Evolutionary conservation across 2,329 filamentous ascomycete species (phyloP).

Genomic region (Ceratocystis papillata): DNA sequence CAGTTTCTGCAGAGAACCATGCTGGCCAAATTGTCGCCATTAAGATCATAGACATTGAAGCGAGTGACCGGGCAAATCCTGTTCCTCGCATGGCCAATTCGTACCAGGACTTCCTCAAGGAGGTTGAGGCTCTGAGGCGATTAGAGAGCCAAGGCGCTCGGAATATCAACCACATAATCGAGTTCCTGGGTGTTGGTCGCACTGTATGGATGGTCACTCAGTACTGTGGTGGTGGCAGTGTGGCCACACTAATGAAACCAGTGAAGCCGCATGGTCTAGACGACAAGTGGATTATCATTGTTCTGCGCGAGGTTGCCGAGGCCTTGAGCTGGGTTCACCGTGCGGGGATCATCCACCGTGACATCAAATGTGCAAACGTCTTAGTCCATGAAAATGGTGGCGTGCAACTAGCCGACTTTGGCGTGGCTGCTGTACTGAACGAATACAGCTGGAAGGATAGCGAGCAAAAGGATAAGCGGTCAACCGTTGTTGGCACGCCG

Average conservation of each 20-base stretch:
- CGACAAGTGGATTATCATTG: constrained; percentile 60
- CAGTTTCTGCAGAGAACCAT: constrained; percentile 21
- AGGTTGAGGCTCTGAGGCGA: constrained; percentile 58
- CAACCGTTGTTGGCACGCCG: constrained; percentile 70
- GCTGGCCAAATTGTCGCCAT: constrained; percentile 53
- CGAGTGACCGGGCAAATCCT: constrained; percentile 48
- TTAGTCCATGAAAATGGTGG: constrained; percentile 64
- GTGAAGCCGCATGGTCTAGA: constrained; percentile 53
- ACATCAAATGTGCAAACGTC: constrained; percentile 69
- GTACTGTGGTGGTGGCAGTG: constrained; percentile 74
- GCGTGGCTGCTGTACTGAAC: constrained; percentile 52
- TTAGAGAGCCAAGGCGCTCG: constrained; percentile 62
- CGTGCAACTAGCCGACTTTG: constrained; percentile 76
- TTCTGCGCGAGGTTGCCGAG: constrained; percentile 54
- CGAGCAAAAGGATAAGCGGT: constrained; percentile 65
- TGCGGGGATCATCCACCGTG: constrained; percentile 58
- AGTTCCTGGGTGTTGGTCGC: constrained; percentile 64
- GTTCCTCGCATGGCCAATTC: constrained; percentile 56
- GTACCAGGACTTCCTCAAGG: constrained; percentile 58
- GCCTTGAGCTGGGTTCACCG: constrained; percentile 58
- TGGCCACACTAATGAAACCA: constrained; percentile 62
- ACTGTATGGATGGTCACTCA: constrained; percentile 84
- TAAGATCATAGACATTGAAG: constrained; percentile 78
- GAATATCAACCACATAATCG: constrained; percentile 73
- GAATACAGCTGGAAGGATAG: constrained; percentile 36